Base-by-base conservation (phyloP, 768 basidiomycete genomes). In the Saitozyma podzolica region DNA sequence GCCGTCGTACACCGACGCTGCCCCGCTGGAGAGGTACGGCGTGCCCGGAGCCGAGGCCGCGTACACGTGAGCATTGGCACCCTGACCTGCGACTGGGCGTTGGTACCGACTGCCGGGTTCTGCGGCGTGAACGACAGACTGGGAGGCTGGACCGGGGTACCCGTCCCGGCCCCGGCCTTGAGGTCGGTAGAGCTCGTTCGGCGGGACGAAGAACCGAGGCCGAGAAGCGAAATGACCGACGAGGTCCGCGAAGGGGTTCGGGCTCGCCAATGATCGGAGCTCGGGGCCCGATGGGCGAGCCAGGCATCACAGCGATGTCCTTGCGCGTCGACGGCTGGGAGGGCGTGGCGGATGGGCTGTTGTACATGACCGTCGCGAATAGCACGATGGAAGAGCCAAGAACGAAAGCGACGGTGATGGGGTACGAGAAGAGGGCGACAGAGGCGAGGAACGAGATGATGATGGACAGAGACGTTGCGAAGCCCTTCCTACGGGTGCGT, bases 371-470 rank as follows among this genome's bases (percentile, higher is more conserved):
- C 2, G 94, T 97, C 13, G 92, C 89, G 61, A 86, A 84, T 48
- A 97, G 85, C 52, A 97, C 95, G 68, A 91, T 84, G 42, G 84
- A 82, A 0, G 90, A 88, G 43, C 94, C 94, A 49, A 93, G 82
- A 67, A 93, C 80, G 77, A 98, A 98, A 0, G 90, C 87, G 62
- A 87, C 83, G 3, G 92, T 89, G 80, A 97, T 88, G 54, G 84
- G 84, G 83, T 94, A 92, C 78, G 89, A 83, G 84, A 98, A 97
- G 43, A 97, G 86, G 19, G 86, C 86, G 56, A 96, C 88, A 6
- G 90, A 92, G 2, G 90, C 92, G 59, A 93, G 83, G 85, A 96
- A 98, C 29, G 92, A 93, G 64, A 97, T 86, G 74, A 97, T 88
- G 78, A 97, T 97, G 80, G 89, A 90, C 64, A 98, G 83, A 66